phyloP scores from a whole-genome alignment of 2,329 filamentous ascomycete species.

The Hypoxylon sp. region DNA sequence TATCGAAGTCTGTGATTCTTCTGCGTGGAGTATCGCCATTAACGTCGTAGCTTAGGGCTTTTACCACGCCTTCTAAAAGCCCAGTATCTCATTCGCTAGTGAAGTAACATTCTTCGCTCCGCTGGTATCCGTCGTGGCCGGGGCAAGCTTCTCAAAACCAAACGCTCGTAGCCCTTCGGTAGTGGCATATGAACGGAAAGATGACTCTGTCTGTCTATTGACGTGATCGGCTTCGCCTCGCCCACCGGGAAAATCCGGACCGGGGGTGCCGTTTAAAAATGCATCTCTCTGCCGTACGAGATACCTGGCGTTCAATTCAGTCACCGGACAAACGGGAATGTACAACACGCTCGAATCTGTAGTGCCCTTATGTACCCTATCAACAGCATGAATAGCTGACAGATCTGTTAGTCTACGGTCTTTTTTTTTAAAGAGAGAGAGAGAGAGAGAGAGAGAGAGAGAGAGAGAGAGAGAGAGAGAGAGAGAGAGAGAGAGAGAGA shows the following conservation, averaged over 20 bases:
- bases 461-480: too few species aligned
- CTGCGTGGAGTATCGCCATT: neutral
- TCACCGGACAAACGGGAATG: constrained; percentile 88
- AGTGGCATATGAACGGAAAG: constrained; percentile 55
- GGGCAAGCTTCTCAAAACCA: constrained; percentile 61
- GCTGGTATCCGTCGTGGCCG: constrained; percentile 47
- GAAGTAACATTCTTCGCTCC: constrained; percentile 58
- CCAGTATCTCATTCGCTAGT: constrained; percentile 62
- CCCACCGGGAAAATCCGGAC: constrained; percentile 80
- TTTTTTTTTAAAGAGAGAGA: too few species aligned
- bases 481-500: too few species aligned
- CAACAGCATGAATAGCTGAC: constrained; percentile 82
- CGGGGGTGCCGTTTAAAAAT: constrained; percentile 77
- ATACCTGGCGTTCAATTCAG: constrained; percentile 80
- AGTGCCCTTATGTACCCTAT: constrained; percentile 79
- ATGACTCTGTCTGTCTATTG: constrained; percentile 61
- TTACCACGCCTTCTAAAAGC: constrained; percentile 52
- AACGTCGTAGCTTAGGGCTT: neutral
- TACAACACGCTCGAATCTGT: constrained; percentile 88
- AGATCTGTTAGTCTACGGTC: constrained; percentile 2
- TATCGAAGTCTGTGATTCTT: neutral
- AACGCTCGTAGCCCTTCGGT: constrained; percentile 60
- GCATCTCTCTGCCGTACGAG: constrained; percentile 78
- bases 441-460: too few species aligned
- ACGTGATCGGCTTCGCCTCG: constrained; percentile 73